Conservation (phyloP, 2,329 filamentous ascomycete genomes). For the Aureobasidium zeae region DNA sequence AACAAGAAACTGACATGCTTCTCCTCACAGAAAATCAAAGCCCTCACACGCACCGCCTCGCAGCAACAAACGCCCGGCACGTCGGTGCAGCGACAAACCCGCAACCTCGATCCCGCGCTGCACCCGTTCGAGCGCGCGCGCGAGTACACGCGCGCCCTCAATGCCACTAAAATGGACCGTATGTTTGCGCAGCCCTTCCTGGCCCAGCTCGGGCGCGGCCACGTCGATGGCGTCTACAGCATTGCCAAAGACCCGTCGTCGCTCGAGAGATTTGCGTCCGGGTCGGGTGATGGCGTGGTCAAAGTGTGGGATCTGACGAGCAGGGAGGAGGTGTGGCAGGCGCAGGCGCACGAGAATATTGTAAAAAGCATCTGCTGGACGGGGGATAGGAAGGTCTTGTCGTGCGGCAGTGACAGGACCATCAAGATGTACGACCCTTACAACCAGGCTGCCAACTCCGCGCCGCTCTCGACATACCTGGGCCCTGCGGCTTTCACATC, state of each 20-base stretch:
- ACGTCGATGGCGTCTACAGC: slow-evolving; percentile 68
- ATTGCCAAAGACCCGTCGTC: slow-evolving; percentile 41
- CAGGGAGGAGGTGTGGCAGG: slow-evolving; percentile 65
- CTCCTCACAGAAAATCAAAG: slow-evolving; percentile 50
- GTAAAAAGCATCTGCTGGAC: slow-evolving; percentile 91
- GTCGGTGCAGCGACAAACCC: slow-evolving; percentile 54
- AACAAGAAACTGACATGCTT: not conserved
- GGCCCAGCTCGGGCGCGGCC: slow-evolving; percentile 75
- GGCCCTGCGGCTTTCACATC: slow-evolving; percentile 75
- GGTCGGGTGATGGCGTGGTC: slow-evolving; percentile 82
- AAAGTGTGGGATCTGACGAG: slow-evolving; percentile 83
- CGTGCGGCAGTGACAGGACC: slow-evolving; percentile 75
- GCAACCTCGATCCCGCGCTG: slow-evolving; percentile 71
- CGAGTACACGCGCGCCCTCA: slow-evolving; percentile 69
- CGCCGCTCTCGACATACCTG: slow-evolving; percentile 77
- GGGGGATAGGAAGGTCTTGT: slow-evolving; percentile 70
- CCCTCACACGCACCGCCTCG: slow-evolving; percentile 55
- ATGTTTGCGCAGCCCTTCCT: slow-evolving; percentile 85
- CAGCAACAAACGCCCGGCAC: slow-evolving; percentile 59
- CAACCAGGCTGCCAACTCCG: slow-evolving; percentile 55
- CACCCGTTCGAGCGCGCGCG: slow-evolving; percentile 86
- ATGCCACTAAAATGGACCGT: slow-evolving; percentile 85
- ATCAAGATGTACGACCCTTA: slow-evolving; percentile 92
- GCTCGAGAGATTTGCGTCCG: slow-evolving; percentile 54
- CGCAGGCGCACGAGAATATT: slow-evolving; percentile 81